A percentile compares a stretch with the other conserved stretches of the same genome.
phyloP scores from a whole-genome alignment of 2,329 filamentous ascomycete genomes.

The Talaromyces amestolkiae region DNA sequence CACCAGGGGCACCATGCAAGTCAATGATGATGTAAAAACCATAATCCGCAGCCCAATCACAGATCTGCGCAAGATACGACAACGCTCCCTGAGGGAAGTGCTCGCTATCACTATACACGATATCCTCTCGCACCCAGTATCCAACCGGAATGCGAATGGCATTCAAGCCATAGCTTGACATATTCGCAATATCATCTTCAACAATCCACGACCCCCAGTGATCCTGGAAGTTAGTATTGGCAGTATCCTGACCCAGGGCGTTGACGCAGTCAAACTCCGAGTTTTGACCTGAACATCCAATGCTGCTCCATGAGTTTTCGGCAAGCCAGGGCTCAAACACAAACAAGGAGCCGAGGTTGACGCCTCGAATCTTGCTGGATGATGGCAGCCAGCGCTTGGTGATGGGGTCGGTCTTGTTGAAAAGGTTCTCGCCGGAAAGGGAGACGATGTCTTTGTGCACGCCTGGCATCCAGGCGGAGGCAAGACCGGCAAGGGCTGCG shows the following conservation, averaged over 20 bases:
- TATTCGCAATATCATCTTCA: constrained; percentile 49
- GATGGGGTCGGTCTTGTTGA: constrained; percentile 12
- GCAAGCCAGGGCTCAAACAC: constrained; percentile 57
- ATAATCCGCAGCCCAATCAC: constrained; percentile 49
- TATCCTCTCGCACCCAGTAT: constrained; percentile 55
- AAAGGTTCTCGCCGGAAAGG: constrained; percentile 15
- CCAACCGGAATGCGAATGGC: constrained; percentile 56
- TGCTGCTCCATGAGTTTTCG: constrained; percentile 44
- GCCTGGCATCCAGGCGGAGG: constrained; percentile 19
- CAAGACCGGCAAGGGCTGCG: constrained; percentile 11
- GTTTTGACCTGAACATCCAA: constrained; percentile 48
- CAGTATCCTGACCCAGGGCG: constrained; percentile 47
- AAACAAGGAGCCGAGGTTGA: constrained; percentile 55
- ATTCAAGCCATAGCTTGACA: constrained; percentile 53
- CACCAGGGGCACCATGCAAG: constrained; percentile 53
- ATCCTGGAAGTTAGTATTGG: constrained; percentile 48
- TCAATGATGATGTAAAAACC: constrained; percentile 56
- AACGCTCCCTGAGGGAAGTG: constrained; percentile 53
- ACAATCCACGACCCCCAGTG: constrained; percentile 56
- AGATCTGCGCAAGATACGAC: constrained; percentile 48
- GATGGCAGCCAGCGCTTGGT: constrained; percentile 16
- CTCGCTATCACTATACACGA: constrained; percentile 50
- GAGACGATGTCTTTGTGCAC: constrained; percentile 18
- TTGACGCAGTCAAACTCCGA: constrained; percentile 57
- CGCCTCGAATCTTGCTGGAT: constrained; percentile 51